Conservation (phyloP, 2,329 filamentous ascomycete species). For the Aspergillus sp. region DNA sequence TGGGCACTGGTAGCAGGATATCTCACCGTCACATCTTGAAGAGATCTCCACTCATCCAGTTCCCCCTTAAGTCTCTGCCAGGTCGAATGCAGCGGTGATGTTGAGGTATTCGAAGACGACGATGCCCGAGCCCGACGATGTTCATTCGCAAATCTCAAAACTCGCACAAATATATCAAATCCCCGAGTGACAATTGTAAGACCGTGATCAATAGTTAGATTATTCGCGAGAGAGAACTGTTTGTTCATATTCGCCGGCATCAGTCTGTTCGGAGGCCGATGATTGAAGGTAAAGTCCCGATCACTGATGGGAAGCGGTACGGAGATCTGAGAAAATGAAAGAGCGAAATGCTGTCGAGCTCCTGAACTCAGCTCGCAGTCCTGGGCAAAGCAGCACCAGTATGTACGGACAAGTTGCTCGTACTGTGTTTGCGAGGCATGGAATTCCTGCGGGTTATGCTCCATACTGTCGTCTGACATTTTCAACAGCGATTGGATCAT, state of each 20-base stretch:
- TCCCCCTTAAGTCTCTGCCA: slow-evolving; percentile 28
- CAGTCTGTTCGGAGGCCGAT: slow-evolving; percentile 15
- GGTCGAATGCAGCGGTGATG: slow-evolving; percentile 12
- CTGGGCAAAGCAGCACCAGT: slow-evolving; percentile 35
- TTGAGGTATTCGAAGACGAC: slow-evolving; percentile 5
- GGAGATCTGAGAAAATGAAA: slow-evolving; percentile 33
- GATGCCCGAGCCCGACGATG: slow-evolving; percentile 24
- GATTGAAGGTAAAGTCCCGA: slow-evolving; percentile 31
- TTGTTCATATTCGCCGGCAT: slow-evolving; percentile 26
- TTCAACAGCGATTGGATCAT: slow-evolving; percentile 35
- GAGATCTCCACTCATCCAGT: slow-evolving; percentile 29
- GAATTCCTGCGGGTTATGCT: slow-evolving; percentile 30
- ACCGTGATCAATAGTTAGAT: slow-evolving; percentile 28
- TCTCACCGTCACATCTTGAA: slow-evolving; percentile 29
- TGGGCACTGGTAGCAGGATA: slow-evolving; percentile 30
- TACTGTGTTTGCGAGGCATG: slow-evolving; percentile 29
- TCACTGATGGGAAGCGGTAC: slow-evolving; percentile 32
- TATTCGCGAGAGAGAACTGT: slow-evolving; percentile 11
- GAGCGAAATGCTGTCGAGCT: slow-evolving; percentile 31
- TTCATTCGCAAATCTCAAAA: slow-evolving; percentile 32
- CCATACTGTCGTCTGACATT: slow-evolving; percentile 33
- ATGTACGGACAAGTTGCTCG: slow-evolving; percentile 33
- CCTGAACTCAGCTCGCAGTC: slow-evolving; percentile 34
- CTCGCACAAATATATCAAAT: slow-evolving; percentile 34
- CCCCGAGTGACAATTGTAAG: slow-evolving; percentile 31